Base-by-base conservation (phyloP, 768 basidiomycete species). In the Auricularia cornea region DNA sequence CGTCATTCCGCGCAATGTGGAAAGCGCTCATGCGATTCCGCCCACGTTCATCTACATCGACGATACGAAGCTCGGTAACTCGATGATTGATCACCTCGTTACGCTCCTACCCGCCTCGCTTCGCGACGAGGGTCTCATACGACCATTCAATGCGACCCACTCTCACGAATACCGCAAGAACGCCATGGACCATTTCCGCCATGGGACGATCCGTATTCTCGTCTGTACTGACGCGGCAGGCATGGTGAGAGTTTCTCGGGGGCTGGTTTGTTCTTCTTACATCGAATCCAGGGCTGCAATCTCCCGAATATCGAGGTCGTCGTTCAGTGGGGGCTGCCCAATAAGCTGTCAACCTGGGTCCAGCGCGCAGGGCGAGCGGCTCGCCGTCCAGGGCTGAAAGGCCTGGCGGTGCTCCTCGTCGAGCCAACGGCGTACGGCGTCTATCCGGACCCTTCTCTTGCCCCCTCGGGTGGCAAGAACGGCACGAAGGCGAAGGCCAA, bases 141-240 rank as follows among this genome's bases (percentile, higher is more conserved):
- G 61, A 61, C 12, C 67, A 65, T 44, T 66, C 66, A 18, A 56
- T 61, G 12, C 66, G 65, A 31, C 65, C 65, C 10, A 4, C 63
- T 64, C 26, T 54, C 44, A 48, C 23, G 18, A 48, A 5, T 48
- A 48, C 44, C 44, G 44, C 44, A 48, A 48, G 18, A 48, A 20
- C 44, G 65, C 68, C 10, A 71, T 77, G 71, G 56, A 63, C 26
- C 18, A 60, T 3, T 77, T 73, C 65, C 38, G 65, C 2, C 23
- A 66, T 44, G 72, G 74, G 0, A 66, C 67, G 12, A 69, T 68
- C 0, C 67, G 62, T 30, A 63, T 75, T 28, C 65, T 76, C 3
- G 62, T 76, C 6, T 70, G 73, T 14, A 77, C 77, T 14, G 75
- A 78, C 52, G 75, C 72, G 0, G 74, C 73, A 3, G 76, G 75